Conservation (phyloP, 495 filamentous ascomycete species). For the Penicillium steckii region DNA sequence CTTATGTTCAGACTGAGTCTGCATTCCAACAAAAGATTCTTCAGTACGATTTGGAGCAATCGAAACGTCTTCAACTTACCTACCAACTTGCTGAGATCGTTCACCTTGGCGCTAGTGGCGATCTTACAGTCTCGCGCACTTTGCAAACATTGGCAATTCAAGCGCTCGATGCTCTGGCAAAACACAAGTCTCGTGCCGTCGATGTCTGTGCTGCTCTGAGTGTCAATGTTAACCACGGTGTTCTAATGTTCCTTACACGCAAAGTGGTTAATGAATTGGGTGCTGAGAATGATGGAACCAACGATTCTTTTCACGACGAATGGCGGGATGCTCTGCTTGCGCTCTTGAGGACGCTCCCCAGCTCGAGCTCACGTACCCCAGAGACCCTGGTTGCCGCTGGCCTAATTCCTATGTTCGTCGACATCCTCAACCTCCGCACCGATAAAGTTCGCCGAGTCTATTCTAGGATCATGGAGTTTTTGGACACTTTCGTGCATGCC, state of each 20-base stretch:
- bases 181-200: slow-evolving; percentile 68
- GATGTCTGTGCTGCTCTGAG: slow-evolving; percentile 86
- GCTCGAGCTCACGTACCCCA: slow-evolving; percentile 65
- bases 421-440: slow-evolving; percentile 83
- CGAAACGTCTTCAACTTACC: slow-evolving; percentile 81
- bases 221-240: slow-evolving; percentile 92
- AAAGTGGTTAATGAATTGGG: slow-evolving; percentile 83
- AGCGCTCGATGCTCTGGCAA: slow-evolving; percentile 76
- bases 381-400: slow-evolving; percentile 81
- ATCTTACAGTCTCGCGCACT: slow-evolving; percentile 62
- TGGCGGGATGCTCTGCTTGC: slow-evolving; percentile 89
- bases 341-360: slow-evolving; percentile 71
- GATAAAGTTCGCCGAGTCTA: slow-evolving; percentile 78
- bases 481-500: slow-evolving; percentile 82
- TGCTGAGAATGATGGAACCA: slow-evolving; percentile 53
- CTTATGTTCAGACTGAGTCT: slow-evolving; percentile 79
- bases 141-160: slow-evolving; percentile 82
- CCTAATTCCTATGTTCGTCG: slow-evolving; percentile 82
- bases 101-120: slow-evolving; percentile 67
- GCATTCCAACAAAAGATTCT: slow-evolving; percentile 81
- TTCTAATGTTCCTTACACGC: slow-evolving; percentile 89
- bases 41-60: slow-evolving; percentile 86
- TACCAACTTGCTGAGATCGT: slow-evolving; percentile 92
- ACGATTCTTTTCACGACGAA: slow-evolving; percentile 66
- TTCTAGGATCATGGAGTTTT: slow-evolving; percentile 74